Base-by-base conservation (phyloP, 2,329 filamentous ascomycete genomes). In the Penicillium digitatum region DNA sequence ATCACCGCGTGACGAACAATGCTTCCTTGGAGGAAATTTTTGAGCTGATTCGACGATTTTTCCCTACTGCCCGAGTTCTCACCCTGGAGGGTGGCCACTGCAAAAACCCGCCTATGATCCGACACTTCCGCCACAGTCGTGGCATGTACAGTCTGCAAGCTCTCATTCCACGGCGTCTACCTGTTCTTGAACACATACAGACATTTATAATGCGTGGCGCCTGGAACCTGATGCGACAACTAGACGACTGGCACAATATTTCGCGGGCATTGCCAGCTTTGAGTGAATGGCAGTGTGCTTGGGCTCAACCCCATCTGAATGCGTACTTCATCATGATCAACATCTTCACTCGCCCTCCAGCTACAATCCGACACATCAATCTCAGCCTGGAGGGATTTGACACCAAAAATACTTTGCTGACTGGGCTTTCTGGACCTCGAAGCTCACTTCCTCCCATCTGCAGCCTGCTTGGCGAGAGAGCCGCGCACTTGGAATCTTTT, bases 71-170 rank as follows among this genome's bases (percentile, higher is more conserved):
- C 1, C 81, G 80, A 58, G 83, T 89, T 35, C 74, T 91, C 66
- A 90, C 87, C 0, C 76, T 90, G 16, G 87, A 90, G 70, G 88
- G 87, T n/a, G 87, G 88, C 4, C 86, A 90, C 68, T 82, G 87
- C 59, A 88, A 87, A 68, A 89, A 89, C 69, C 85, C 87, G 3
- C 87, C 87, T 6, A 84, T 85, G 70, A 85, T 90, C 46, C 73
- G 72, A 43, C 80, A 85, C 57, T 86, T 85, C 66, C 34, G 46
- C n/a, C 24, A 22, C n/a, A 14, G 20, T 11, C 12, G 16, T 6
- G 29, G 12, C 27, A 22, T 22, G 8, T 31, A 32, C 42, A 31
- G 18, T 29, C 11, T 29, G 42, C 27, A 32, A 11, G 40, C n/a
- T 20, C 46, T 16, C 5, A 3, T n/a, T 14, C n/a, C 24, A 24